These are phyloP conservation scores for Tolypocladium guangdongense DNA, from an alignment of 2,329 filamentous ascomycete genomes.

Conservation along the genomic window DNA sequence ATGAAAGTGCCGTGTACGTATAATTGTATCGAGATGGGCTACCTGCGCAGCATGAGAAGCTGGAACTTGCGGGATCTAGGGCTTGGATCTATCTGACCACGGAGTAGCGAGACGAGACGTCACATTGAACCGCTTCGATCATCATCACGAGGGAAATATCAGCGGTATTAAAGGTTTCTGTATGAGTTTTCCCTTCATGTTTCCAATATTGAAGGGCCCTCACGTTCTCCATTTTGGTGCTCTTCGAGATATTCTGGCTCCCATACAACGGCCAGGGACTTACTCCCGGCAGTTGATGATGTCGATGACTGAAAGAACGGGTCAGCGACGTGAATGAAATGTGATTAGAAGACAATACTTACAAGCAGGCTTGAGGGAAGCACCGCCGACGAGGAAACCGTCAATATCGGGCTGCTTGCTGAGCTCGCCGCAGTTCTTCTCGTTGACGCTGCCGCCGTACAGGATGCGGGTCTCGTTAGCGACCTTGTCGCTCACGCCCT, in stretches of 20 bases:
- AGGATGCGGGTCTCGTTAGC: constrained; percentile 85
- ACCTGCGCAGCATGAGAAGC: constrained; percentile 16
- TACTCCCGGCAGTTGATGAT: constrained; percentile 47
- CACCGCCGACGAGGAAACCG: constrained; percentile 93
- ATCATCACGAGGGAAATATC: neutral
- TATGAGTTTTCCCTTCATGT: neutral
- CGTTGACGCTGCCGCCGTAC: constrained; percentile 91
- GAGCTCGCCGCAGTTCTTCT: constrained; percentile 96
- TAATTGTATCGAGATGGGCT: constrained; percentile 15
- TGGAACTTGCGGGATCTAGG: constrained; percentile 8
- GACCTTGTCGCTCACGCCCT: constrained; percentile 62
- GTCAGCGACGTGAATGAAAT: neutral
- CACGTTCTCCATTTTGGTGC: neutral
- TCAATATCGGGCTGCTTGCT: constrained; percentile 92
- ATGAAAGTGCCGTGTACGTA: constrained; percentile 3
- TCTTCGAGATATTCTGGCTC: neutral
- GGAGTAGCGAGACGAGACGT: neutral
- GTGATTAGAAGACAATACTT: constrained; percentile 27
- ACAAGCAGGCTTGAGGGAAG: constrained; percentile 94
- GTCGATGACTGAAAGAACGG: constrained; percentile 35
- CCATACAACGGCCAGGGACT: constrained; percentile 3
- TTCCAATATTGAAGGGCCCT: neutral
- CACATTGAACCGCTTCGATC: neutral
- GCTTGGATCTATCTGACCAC: neutral
- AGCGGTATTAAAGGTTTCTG: neutral